These are phyloP conservation scores for Smallanthus sonchifolius DNA, from an alignment of 129 eudicot species.

Conservation along the genomic window DNA sequence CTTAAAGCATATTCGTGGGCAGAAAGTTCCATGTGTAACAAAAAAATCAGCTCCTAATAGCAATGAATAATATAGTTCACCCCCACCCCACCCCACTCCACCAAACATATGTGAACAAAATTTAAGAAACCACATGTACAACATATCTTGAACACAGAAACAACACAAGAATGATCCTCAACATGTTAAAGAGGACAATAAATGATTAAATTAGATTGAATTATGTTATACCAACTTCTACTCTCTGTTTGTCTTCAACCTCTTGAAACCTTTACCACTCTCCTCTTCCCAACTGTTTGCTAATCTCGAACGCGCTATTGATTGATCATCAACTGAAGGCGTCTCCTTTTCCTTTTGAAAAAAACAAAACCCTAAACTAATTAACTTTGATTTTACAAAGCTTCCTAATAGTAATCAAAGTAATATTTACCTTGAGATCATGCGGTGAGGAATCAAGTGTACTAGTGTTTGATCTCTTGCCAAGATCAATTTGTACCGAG, in stretches of 20 bases:
- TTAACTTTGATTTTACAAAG: background rate
- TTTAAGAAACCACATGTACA: constrained; percentile 25
- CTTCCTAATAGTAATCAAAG: background rate
- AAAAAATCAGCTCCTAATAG: background rate
- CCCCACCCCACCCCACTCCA: background rate
- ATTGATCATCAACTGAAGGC: constrained; percentile 28
- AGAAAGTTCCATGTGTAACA: background rate
- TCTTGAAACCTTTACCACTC: constrained; percentile 48
- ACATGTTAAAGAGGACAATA: constrained; percentile 16
- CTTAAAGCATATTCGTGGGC: background rate
- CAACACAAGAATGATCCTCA: constrained; percentile 14
- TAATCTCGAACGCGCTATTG: constrained; percentile 20
- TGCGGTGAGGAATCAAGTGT: constrained; percentile 32
- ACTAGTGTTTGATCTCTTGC: constrained; percentile 47
- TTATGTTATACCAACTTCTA: constrained; percentile 20
- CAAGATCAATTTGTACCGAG: constrained; percentile 83
- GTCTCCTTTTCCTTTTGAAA: constrained; percentile 37
- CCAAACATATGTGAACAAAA: constrained; percentile 4
- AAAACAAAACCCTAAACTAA: background rate
- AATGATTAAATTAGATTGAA: constrained; percentile 22
- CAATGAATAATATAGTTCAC: background rate
- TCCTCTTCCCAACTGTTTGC: constrained; percentile 35
- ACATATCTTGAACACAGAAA: constrained; percentile 15
- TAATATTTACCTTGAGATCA: constrained; percentile 41
- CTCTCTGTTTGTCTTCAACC: constrained; percentile 57